phyloP scores from a whole-genome alignment of 495 filamentous ascomycete genomes.

The Halenospora varia region DNA sequence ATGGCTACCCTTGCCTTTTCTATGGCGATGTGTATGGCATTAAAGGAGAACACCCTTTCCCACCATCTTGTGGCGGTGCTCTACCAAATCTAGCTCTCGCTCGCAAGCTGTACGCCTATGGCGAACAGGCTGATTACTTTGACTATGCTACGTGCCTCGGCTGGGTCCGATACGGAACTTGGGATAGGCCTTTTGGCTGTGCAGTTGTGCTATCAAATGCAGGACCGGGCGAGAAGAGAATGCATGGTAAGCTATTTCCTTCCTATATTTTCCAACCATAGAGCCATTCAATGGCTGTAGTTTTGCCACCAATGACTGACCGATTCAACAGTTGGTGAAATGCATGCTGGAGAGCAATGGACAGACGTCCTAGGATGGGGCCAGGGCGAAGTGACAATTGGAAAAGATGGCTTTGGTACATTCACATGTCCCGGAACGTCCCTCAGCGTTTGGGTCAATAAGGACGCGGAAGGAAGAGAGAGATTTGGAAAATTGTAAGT shows the following conservation, averaged over 20 bases:
- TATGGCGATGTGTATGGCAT: constrained; percentile 77
- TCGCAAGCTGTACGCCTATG: constrained; percentile 66
- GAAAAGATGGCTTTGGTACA: constrained; percentile 47
- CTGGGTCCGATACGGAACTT: constrained; percentile 61
- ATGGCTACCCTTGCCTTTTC: constrained; percentile 68
- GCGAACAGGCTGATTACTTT: constrained; percentile 65
- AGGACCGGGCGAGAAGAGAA: constrained; percentile 45
- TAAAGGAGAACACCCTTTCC: constrained; percentile 43
- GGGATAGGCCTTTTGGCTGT: constrained; percentile 45
- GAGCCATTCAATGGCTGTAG: no score
- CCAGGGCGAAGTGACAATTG: constrained; percentile 43
- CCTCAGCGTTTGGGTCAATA: constrained; percentile 59
- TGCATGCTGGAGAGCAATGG: constrained; percentile 55
- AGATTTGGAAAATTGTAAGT: constrained; percentile 41
- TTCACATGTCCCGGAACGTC: constrained; percentile 51
- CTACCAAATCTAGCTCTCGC: constrained; percentile 60
- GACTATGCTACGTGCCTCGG: constrained; percentile 64
- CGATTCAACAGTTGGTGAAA: constrained; percentile 42
- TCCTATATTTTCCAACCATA: not conserved
- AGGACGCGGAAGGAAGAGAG: constrained; percentile 47
- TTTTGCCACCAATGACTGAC: not conserved
- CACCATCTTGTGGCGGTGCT: constrained; percentile 54
- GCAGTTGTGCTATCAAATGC: constrained; percentile 58
- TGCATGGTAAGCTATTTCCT: constrained; percentile 35
- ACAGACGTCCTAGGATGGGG: constrained; percentile 55